Conservation (phyloP, 768 basidiomycete species). For the Xerocomellus dryophilus region DNA sequence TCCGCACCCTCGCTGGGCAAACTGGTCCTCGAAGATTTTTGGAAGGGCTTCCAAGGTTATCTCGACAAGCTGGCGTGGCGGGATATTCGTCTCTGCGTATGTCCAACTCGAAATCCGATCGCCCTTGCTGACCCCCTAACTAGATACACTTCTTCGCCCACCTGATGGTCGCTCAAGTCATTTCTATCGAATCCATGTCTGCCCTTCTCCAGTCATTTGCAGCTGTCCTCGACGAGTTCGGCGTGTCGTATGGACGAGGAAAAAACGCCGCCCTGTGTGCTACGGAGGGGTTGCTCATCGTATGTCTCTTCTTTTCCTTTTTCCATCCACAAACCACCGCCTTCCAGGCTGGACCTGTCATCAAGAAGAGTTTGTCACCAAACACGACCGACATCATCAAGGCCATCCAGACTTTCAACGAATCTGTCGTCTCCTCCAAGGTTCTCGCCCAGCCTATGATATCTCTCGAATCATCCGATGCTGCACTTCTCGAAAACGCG, state of each 20-base stretch:
- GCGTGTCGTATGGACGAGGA: constrained; percentile 80
- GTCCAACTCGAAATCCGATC: constrained; percentile 24
- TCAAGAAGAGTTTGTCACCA: constrained; percentile 60
- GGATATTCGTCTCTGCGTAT: constrained; percentile 81
- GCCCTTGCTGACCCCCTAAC: constrained; percentile 5
- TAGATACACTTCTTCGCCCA: constrained; percentile 95
- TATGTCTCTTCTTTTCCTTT: constrained; percentile 27
- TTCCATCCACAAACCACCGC: neutral
- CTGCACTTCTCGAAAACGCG: constrained; percentile 44
- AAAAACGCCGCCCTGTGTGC: constrained; percentile 79
- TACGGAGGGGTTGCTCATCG: constrained; percentile 76
- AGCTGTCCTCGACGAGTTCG: constrained; percentile 85
- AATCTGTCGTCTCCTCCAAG: constrained; percentile 55
- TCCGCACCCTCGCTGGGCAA: constrained; percentile 51
- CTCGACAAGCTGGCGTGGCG: constrained; percentile 90
- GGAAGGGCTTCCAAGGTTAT: constrained; percentile 86
- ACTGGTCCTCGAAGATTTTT: constrained; percentile 81
- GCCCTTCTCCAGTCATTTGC: constrained; percentile 81
- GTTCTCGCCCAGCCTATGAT: constrained; percentile 64
- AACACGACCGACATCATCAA: constrained; percentile 66
- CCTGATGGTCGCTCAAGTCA: constrained; percentile 68
- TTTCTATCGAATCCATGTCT: constrained; percentile 76
- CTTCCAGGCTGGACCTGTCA: constrained; percentile 59
- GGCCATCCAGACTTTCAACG: constrained; percentile 67
- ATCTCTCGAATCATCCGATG: constrained; percentile 44